A percentile compares a stretch with the other conserved stretches of the same genome.
phyloP scores from a whole-genome alignment of 441 rosid genomes.

The Mallotus repandus region DNA sequence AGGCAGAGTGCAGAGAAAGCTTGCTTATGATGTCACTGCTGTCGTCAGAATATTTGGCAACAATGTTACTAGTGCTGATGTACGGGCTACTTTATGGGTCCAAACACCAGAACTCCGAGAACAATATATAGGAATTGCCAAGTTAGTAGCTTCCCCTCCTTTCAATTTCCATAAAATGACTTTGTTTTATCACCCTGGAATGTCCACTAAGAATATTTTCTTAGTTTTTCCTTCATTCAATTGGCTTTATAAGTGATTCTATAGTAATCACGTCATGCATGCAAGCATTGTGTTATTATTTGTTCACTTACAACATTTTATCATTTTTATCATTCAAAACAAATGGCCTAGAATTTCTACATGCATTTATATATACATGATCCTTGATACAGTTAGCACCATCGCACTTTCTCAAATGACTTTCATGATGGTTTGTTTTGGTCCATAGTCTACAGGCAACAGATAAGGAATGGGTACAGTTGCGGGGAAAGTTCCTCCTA shows the following conservation, averaged over 20 bases:
- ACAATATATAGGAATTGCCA: conserved; percentile 64
- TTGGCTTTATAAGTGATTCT: not conserved
- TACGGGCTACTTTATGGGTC: conserved; percentile 77
- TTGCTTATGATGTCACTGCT: conserved; percentile 64
- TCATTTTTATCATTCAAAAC: conserved; percentile 1
- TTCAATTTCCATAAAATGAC: conserved; percentile 7
- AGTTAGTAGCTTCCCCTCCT: conserved; percentile 42
- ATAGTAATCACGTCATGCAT: not conserved
- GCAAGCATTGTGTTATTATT: not conserved
- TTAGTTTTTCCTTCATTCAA: not conserved
- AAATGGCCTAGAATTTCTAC: not conserved
- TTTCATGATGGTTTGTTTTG: conserved; percentile 13
- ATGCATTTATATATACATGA: not conserved
- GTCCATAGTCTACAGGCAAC: conserved; percentile 65
- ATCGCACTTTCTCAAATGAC: conserved; percentile 2
- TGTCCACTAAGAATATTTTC: not conserved
- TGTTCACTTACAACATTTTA: not conserved
- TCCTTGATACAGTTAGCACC: not conserved
- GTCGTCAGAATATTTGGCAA: conserved; percentile 68
- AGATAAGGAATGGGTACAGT: conserved; percentile 70
- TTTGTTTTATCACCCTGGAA: not conserved
- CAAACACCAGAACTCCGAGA: conserved; percentile 67
- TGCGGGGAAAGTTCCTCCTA: conserved; percentile 77
- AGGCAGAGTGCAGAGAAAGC: conserved; percentile 63
- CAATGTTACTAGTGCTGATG: conserved; percentile 49